These are phyloP conservation scores for Echinochloa phyllopogon DNA, from an alignment of 176 grass and related monocot genomes.

Conservation along the genomic window DNA sequence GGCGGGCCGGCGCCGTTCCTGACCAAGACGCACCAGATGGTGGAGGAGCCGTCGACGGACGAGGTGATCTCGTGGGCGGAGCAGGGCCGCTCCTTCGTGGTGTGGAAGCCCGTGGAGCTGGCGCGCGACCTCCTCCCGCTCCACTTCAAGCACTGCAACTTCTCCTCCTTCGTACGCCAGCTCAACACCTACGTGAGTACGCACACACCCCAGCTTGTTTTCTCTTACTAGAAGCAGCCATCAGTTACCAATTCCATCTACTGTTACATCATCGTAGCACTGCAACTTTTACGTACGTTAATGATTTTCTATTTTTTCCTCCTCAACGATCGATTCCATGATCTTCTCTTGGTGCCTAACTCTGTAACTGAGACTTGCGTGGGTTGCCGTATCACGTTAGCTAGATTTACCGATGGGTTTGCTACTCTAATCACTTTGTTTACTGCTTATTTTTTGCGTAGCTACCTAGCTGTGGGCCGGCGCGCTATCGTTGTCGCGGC, in stretches of 20 bases:
- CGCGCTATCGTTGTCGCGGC: conserved; percentile 28
- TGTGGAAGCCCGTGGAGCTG: conserved; percentile 95
- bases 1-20: conserved; percentile 82
- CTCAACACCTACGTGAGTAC: conserved; percentile 92
- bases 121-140: conserved; percentile 84
- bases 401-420: not conserved
- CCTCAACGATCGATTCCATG: not conserved
- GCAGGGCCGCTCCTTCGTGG: conserved; percentile 80
- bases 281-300: not conserved
- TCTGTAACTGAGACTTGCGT: not conserved
- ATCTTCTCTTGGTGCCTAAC: not conserved
- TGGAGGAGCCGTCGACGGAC: conserved; percentile 72
- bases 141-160: conserved; percentile 99
- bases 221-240: not conserved
- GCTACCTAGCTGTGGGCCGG: not conserved
- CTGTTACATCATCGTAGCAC: not conserved
- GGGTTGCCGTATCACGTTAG: not conserved
- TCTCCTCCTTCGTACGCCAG: conserved; percentile 96
- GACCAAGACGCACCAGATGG: conserved; percentile 81
- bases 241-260: not conserved
- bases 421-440: not conserved
- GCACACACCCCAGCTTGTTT: not conserved
- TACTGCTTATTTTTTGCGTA: not conserved
- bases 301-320: too few species aligned
- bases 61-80: conserved; percentile 91